Base-by-base conservation (phyloP, 2,329 filamentous ascomycete genomes). In the Sporothrix globosa region DNA sequence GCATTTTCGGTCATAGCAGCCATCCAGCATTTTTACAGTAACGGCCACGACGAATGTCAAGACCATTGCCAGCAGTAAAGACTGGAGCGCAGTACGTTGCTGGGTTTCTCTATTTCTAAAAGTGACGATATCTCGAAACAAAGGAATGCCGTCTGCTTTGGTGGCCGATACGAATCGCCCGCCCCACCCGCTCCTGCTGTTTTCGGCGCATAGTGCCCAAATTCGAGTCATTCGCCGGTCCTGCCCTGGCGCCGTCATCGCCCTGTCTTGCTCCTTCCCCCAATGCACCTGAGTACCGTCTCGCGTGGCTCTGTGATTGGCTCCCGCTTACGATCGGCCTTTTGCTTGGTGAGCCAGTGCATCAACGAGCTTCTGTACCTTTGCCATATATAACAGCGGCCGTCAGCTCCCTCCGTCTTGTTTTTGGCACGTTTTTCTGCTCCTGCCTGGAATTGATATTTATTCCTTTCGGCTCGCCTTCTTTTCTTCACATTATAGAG, bases 291-390 rank as follows among this genome's bases (percentile, higher is more conserved):
- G 63, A 46, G 17, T 17, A 24, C 44, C 54, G 54, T 27, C 13
- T 34, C 19, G 54, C 67, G 44, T 41, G 30, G 53, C 41, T 14
- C 53, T 68, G 39, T 61, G 41, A 69, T 69, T 69, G 67, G 67
- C 67, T 52, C 41, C 67, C 67, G 67, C 67, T 69, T 69, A 61
- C 67, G 67, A 58, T 53, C 54, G 46, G 54, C 58, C 44, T 41
- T 61, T 53, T 58, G 21, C 9, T 17, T 66, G 19, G 52, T 46
- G 21, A 63, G 19, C 17, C 48, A 19, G 58, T 39, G 58, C 58
- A 24, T 44, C 58, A 11, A 21, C 21, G 34, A 30, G 53, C 53
- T 30, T 41, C 39, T 58, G 54, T 21, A 21, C n/a, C 27, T 56
- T 41, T 14, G 41, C n/a, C 6, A 63, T 46, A 13, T 60, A 63